A percentile compares a stretch with the other conserved stretches of the same genome.
These are phyloP conservation scores for Ophiobolus disseminans DNA, from an alignment of 2,329 filamentous ascomycete genomes.

Conservation along the genomic window DNA sequence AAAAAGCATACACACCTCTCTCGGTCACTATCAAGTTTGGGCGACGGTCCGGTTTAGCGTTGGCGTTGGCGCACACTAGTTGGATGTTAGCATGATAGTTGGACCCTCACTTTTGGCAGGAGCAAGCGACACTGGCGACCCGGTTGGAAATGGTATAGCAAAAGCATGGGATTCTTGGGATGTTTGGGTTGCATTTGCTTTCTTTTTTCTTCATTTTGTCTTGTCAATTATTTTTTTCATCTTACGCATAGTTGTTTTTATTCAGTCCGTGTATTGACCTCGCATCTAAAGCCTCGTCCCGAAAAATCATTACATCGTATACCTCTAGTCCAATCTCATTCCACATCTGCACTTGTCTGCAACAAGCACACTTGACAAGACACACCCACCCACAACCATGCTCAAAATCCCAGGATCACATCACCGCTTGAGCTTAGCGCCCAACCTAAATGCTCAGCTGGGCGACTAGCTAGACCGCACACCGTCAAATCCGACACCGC, in stretches of 20 bases:
- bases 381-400: neutral
- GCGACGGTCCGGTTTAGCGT: slow-evolving; percentile 21
- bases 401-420: neutral
- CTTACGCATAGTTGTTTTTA: neutral
- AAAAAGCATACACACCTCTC: slow-evolving; percentile 15
- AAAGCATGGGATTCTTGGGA: slow-evolving; percentile 9
- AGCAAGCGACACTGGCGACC: slow-evolving; percentile 4
- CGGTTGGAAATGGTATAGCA: neutral
- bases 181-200: neutral
- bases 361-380: neutral
- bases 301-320: no score
- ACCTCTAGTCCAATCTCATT: no score
- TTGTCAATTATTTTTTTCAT: neutral
- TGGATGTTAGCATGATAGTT: neutral
- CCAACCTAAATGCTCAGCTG: slow-evolving; percentile 9
- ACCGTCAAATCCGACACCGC: slow-evolving; percentile 10
- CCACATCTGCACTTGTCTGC: no score
- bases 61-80: slow-evolving; percentile 18
- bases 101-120: slow-evolving; percentile 4
- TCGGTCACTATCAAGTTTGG: slow-evolving; percentile 4
- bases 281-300: no score
- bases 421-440: slow-evolving; percentile 8
- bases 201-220: neutral
- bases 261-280: slow-evolving; percentile 6
- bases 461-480: neutral